These are phyloP conservation scores for Lactifluus rugatus DNA, from an alignment of 768 basidiomycete species.

Conservation along the genomic window DNA sequence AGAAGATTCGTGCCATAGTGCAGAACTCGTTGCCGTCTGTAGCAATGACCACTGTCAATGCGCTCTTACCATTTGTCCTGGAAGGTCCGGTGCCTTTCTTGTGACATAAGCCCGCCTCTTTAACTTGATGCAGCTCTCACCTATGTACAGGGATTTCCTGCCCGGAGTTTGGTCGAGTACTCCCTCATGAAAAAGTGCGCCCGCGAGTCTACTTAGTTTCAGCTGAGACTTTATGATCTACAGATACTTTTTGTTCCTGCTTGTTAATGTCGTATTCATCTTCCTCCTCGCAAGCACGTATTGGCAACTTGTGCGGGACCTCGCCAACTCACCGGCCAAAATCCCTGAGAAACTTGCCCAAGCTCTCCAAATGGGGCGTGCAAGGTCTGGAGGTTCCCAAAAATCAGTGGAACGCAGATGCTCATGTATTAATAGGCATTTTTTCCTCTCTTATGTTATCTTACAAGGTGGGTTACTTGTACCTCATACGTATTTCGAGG, in stretches of 20 bases:
- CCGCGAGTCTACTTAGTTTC: constrained; percentile 3
- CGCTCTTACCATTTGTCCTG: constrained; percentile 75
- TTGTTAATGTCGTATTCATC: constrained; percentile 89
- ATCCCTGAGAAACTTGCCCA: constrained; percentile 88
- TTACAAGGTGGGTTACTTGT: constrained; percentile 49
- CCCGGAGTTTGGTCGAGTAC: constrained; percentile 89
- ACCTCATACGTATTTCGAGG: neutral
- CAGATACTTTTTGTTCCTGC: constrained; percentile 90
- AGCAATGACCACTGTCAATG: constrained; percentile 86
- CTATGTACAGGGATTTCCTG: constrained; percentile 83
- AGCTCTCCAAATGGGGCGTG: constrained; percentile 68
- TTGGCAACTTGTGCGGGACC: constrained; percentile 82
- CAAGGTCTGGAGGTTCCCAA: constrained; percentile 36
- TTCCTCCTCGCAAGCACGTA: constrained; percentile 89
- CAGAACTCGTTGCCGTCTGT: constrained; percentile 91
- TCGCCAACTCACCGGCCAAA: constrained; percentile 89
- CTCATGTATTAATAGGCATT: constrained; percentile 40
- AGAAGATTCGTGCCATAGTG: constrained; percentile 73
- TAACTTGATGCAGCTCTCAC: constrained; percentile 43
- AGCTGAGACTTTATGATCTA: neutral
- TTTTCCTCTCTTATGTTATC: constrained; percentile 78
- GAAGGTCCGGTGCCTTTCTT: constrained; percentile 46
- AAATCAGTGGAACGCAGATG: constrained; percentile 9
- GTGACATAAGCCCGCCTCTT: neutral
- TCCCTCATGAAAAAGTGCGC: constrained; percentile 83